Evolutionary conservation across 2,329 filamentous ascomycete species (phyloP).

Genomic region (Cytospora paraplurivora): DNA sequence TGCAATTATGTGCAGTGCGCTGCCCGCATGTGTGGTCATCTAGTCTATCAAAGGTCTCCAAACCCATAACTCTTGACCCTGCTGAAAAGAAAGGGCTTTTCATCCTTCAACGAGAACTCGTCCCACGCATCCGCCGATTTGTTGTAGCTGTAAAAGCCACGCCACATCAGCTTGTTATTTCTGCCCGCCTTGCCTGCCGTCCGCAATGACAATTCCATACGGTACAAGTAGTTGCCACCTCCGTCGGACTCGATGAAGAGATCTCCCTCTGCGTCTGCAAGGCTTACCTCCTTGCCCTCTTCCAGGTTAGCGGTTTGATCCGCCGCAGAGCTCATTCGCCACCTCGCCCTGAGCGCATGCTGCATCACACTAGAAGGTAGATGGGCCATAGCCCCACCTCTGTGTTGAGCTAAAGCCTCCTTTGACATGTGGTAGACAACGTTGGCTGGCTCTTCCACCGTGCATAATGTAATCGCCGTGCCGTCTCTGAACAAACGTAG

Average conservation of each 20-base stretch:
- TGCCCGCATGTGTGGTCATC: background rate
- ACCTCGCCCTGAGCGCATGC: constrained; percentile 62
- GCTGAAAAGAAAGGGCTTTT: constrained; percentile 67
- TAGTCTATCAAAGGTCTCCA: constrained; percentile 38
- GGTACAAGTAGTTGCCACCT: constrained; percentile 76
- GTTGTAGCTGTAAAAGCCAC: constrained; percentile 90
- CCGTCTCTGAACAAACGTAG: constrained; percentile 93
- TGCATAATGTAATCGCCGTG: constrained; percentile 76
- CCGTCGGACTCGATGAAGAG: constrained; percentile 87
- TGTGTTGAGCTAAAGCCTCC: constrained; percentile 61
- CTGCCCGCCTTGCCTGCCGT: constrained; percentile 62
- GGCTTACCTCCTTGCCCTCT: constrained; percentile 37
- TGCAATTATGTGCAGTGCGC: background rate
- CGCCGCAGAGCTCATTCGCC: constrained; percentile 47
- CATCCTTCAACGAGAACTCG: constrained; percentile 68
- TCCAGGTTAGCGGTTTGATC: constrained; percentile 32
- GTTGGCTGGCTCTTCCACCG: constrained; percentile 78
- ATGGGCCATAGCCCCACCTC: constrained; percentile 41
- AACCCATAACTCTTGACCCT: constrained; percentile 64
- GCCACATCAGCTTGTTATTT: constrained; percentile 89
- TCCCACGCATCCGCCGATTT: constrained; percentile 86
- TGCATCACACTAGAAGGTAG: constrained; percentile 63
- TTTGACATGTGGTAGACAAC: constrained; percentile 83
- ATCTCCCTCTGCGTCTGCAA: constrained; percentile 61
- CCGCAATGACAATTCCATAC: constrained; percentile 74